Evolutionary conservation across 208 protist genomes (phyloP).

Genomic region (Leishmania tarentolae): DNA sequence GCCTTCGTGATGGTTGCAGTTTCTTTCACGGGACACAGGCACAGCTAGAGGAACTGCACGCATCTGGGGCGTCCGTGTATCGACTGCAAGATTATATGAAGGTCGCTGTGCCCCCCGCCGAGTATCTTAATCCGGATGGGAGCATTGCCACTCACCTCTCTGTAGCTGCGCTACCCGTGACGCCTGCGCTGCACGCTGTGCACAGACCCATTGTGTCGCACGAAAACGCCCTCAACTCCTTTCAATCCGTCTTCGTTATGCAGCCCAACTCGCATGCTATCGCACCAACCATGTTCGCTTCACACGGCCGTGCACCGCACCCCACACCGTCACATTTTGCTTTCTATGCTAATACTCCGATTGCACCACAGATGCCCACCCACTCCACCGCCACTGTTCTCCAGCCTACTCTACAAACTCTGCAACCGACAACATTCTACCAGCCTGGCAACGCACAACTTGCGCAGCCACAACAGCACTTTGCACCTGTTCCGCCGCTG

Average conservation of each 20-base stretch:
- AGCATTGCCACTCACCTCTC: slow-evolving; percentile 30
- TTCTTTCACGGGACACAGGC: slow-evolving; percentile 78
- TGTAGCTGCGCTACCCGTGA: slow-evolving; percentile 2
- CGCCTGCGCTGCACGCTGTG: slow-evolving; percentile 21
- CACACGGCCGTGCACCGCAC: slow-evolving; percentile 9
- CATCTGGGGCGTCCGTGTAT: slow-evolving; percentile 45
- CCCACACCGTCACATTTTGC: slow-evolving; percentile 10
- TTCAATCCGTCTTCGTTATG: slow-evolving; percentile 24
- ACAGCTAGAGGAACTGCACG: slow-evolving; percentile 61
- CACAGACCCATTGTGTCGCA: slow-evolving; percentile 14
- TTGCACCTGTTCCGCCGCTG: slow-evolving; percentile 1
- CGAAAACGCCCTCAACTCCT: slow-evolving; percentile 30
- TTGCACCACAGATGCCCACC: slow-evolving; percentile 11
- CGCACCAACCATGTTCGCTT: slow-evolving; percentile 16
- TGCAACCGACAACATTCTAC: slow-evolving; percentile 28
- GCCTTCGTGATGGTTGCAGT: slow-evolving; percentile 66
- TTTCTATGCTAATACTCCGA: slow-evolving; percentile 22
- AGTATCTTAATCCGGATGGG: slow-evolving; percentile 44
- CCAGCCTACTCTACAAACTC: slow-evolving; percentile 2
- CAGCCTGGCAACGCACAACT: slow-evolving; percentile 6
- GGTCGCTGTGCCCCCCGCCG: slow-evolving; percentile 50
- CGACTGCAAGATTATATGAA: slow-evolving; percentile 76
- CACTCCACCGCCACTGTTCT: slow-evolving; percentile 19
- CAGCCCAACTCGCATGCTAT: slow-evolving; percentile 27
- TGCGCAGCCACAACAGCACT: slow-evolving; percentile 14